Conservation (phyloP, 257 asterid genomes). For the Petrea volubilis region DNA sequence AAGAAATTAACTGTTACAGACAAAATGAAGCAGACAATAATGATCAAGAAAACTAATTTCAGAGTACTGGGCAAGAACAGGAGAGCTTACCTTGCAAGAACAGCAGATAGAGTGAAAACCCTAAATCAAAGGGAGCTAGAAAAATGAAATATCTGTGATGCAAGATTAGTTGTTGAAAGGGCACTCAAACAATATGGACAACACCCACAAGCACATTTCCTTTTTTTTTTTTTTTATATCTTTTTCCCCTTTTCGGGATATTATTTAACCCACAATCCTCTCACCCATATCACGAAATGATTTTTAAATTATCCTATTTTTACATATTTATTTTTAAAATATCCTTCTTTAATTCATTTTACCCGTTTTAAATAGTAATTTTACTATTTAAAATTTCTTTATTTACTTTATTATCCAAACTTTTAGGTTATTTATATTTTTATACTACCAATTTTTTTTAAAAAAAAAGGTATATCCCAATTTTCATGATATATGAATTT, state of each 20-base stretch:
- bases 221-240: too few species aligned
- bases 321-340: too few species aligned
- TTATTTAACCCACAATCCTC: background rate
- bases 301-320: too few species aligned
- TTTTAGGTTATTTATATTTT: too few species aligned
- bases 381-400: too few species aligned
- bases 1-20: background rate
- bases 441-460: too few species aligned
- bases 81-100: slow-evolving; percentile 13
- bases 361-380: too few species aligned
- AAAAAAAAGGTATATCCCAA: too few species aligned
- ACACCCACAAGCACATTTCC: slow-evolving; percentile 30
- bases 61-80: background rate
- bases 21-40: background rate
- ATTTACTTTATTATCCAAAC: too few species aligned
- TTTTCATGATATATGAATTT: too few species aligned
- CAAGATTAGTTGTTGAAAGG: slow-evolving; percentile 38
- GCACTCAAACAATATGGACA: slow-evolving; percentile 31
- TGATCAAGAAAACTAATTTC: slow-evolving; percentile 10
- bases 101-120: slow-evolving; percentile 38
- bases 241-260: slow-evolving; percentile 17
- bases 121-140: slow-evolving; percentile 32
- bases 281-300: background rate
- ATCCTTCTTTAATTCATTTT: too few species aligned
- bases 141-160: slow-evolving; percentile 30